Evolutionary conservation across 257 asterid species (phyloP), one percentile per base, ranked within the genome.

Genomic region (Solanum lignicaule): DNA sequence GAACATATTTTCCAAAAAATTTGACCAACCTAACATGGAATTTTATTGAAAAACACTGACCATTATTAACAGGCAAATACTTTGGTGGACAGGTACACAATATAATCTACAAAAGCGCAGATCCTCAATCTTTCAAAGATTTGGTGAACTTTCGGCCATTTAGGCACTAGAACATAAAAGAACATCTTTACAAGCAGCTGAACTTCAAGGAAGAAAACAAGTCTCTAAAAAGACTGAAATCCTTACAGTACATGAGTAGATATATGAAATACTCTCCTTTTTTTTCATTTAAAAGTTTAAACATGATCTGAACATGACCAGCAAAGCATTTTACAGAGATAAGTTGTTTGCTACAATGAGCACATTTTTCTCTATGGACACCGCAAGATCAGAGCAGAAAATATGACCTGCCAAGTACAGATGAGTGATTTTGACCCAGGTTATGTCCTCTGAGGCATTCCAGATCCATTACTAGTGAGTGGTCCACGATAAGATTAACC

Each of bases 401-500:
- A 87, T 93, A 93, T 23, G 98, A 92, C 11, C 98, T 91, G 89
- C 96, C 96, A 89, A 97, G 96, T 90, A 97, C 91, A 66, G 99
- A 95, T 11, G 91, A 87, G 86, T 94, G 98, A 89, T 94, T 91
- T 88, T 91, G 93, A 32, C 99, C 99, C 87, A 97, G 93, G 90
- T 93, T 94, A 76, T 94, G 88, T 21, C 99, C 98, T 87, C 99
- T 94, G 68, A 96, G 96, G 88, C 99, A 97, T 93, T 97, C 99
- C 90, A 97, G 91, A 87, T 94, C 95, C 96, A 95, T 95, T 52
- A 97, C 96, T 90, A 95, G 98, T 84, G 99, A 95, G 88, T 95
- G 99, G 90, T 95, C 99, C 90, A 97, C 98, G 23, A 93, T 91
- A 35, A 97, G 96, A 88, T 97, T 97, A 46, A 95, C 99, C 99